Evolutionary conservation across 352 stramenopile genomes (phyloP).

Genomic region (Globisporangium nodosum): DNA sequence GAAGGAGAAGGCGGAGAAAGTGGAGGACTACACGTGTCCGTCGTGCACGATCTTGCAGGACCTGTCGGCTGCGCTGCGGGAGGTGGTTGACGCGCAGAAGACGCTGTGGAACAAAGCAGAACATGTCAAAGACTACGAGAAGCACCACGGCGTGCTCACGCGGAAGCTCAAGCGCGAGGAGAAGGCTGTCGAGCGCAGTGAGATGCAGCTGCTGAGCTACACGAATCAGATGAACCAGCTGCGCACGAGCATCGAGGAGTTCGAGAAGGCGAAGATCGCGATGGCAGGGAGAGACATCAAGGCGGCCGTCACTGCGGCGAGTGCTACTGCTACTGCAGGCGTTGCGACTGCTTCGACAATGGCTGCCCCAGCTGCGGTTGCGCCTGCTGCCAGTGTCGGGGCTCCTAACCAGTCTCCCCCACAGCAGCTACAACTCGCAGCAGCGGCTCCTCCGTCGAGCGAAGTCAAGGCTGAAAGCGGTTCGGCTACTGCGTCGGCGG

Average conservation of each 20-base stretch:
- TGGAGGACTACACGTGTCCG: constrained; percentile 94
- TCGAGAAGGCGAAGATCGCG: constrained; percentile 48
- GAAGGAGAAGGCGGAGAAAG: constrained; percentile 92
- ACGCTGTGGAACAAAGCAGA: constrained; percentile 83
- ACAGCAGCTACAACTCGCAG: neutral
- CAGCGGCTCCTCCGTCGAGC: neutral
- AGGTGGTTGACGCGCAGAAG: constrained; percentile 43
- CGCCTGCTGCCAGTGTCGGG: neutral
- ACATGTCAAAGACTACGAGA: constrained; percentile 80
- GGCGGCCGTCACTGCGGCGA: neutral
- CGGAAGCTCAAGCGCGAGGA: constrained; percentile 83
- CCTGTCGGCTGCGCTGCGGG: constrained; percentile 57
- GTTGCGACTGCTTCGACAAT: neutral
- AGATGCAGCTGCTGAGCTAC: constrained; percentile 71
- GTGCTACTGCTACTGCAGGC: neutral
- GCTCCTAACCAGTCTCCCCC: constrained; percentile 2
- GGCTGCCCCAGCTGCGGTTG: neutral
- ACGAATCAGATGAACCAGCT: constrained; percentile 83
- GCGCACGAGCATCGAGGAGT: constrained; percentile 60
- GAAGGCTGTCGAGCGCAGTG: constrained; percentile 74
- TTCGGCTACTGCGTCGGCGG: neutral
- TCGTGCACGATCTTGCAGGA: constrained; percentile 91
- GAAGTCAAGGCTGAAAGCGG: constrained; percentile 8
- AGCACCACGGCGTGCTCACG: constrained; percentile 62
- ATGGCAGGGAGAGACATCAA: neutral